Percentiles rank a stretch among this genome's conserved stretches.
These are phyloP conservation scores for Pezicula neosporulosa DNA, from an alignment of 2,329 filamentous ascomycete species.

Conservation along the genomic window DNA sequence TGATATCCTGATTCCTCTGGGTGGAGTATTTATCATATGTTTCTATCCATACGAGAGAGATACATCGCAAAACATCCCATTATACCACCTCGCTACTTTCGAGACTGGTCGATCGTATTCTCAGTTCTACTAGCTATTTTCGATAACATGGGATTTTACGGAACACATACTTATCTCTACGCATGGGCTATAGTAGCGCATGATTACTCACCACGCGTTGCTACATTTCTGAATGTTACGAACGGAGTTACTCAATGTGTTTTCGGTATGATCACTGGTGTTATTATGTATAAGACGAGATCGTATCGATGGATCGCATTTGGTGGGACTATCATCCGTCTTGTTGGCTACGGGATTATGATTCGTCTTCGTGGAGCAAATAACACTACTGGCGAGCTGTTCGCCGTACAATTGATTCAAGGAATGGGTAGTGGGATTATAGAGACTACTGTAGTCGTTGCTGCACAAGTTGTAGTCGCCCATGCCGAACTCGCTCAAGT, in stretches of 20 bases:
- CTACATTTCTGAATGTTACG: constrained; percentile 21
- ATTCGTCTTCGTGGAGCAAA: constrained; percentile 36
- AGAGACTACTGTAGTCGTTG: constrained; percentile 37
- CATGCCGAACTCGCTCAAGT: constrained; percentile 42
- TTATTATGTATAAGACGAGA: constrained; percentile 36
- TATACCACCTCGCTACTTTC: constrained; percentile 40
- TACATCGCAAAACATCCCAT: constrained; percentile 39
- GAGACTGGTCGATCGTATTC: constrained; percentile 36
- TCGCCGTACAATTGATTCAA: constrained; percentile 43
- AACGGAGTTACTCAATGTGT: constrained; percentile 35
- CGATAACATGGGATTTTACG: constrained; percentile 38
- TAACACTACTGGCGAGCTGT: constrained; percentile 40
- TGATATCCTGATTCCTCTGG: constrained; percentile 37
- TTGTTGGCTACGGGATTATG: constrained; percentile 47
- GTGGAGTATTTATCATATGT: constrained; percentile 33
- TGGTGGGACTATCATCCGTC: constrained; percentile 35
- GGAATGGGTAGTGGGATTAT: constrained; percentile 43
- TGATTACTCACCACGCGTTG: constrained; percentile 34
- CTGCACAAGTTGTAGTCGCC: constrained; percentile 39
- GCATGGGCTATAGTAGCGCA: constrained; percentile 40
- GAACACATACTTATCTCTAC: constrained; percentile 44
- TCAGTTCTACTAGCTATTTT: constrained; percentile 34
- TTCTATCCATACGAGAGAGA: constrained; percentile 46
- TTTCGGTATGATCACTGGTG: constrained; percentile 34
- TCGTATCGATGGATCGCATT: constrained; percentile 43